Evolutionary conservation across 2,329 filamentous ascomycete species (phyloP).

Genomic region (Sphaerulina vaccinii): DNA sequence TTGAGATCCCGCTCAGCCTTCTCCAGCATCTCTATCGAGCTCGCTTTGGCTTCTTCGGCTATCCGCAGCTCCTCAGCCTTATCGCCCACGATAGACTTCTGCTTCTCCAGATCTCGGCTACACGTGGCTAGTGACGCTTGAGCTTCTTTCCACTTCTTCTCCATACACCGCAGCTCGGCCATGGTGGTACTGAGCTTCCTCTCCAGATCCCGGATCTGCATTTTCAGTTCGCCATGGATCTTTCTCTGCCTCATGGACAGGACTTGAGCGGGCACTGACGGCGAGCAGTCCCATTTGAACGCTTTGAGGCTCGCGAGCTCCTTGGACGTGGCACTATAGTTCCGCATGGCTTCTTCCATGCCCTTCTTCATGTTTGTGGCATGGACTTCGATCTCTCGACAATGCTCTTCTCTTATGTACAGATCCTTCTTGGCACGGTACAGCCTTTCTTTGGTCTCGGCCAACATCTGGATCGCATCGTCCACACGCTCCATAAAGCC

Average conservation of each 20-base stretch:
- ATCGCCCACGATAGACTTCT: conserved; percentile 5
- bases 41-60: background rate
- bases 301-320: conserved; percentile 9
- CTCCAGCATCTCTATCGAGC: background rate
- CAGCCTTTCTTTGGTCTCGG: conserved; percentile 7
- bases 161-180: conserved; percentile 1
- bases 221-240: conserved; percentile 10
- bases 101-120: background rate
- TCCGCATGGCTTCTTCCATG: conserved; percentile 11
- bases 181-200: conserved; percentile 3
- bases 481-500: background rate
- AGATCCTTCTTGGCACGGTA: conserved; percentile 6
- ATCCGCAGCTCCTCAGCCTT: background rate
- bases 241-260: conserved; percentile 13
- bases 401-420: conserved; percentile 7
- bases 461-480: conserved; percentile 8
- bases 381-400: conserved; percentile 3
- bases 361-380: conserved; percentile 11
- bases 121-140: background rate
- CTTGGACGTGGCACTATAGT: conserved; percentile 5
- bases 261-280: conserved; percentile 2
- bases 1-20: background rate
- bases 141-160: conserved; percentile 12
- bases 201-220: conserved; percentile 9
- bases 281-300: conserved; percentile 2